Conservation (phyloP, 1,139 yeast species). For the Suhomyces guaymorum region DNA sequence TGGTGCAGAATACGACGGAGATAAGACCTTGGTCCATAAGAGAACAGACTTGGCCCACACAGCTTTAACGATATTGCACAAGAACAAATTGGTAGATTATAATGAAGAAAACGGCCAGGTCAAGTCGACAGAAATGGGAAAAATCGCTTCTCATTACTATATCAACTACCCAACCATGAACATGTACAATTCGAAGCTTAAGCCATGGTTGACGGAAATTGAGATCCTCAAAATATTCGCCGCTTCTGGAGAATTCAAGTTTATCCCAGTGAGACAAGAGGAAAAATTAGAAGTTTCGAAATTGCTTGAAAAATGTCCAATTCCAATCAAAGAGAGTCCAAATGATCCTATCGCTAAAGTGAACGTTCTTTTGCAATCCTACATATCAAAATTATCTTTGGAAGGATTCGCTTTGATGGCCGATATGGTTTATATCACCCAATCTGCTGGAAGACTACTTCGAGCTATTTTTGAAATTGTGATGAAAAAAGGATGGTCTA, state of each 20-base stretch:
- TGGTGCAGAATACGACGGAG: constrained; percentile 57
- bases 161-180: constrained; percentile 72
- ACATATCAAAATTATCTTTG: constrained; percentile 69
- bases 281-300: constrained; percentile 78
- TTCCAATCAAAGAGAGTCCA: constrained; percentile 75
- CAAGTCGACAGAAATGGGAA: constrained; percentile 73
- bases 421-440: constrained; percentile 92
- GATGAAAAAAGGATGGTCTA: constrained; percentile 71
- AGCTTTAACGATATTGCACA: constrained; percentile 61
- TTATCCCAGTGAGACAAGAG: constrained; percentile 82
- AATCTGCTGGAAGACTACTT: constrained; percentile 86
- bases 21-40: constrained; percentile 42
- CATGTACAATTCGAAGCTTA: constrained; percentile 59
- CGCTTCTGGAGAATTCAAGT: constrained; percentile 79
- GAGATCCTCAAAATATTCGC: constrained; percentile 81
- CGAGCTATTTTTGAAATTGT: constrained; percentile 85
- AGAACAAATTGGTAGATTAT: constrained; percentile 60
- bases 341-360: constrained; percentile 79
- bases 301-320: constrained; percentile 74
- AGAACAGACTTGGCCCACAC: constrained; percentile 74
- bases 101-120: constrained; percentile 47
- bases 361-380: constrained; percentile 78
- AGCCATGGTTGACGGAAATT: constrained; percentile 65
- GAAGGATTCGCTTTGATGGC: constrained; percentile 92
- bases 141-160: constrained; percentile 85